Percentiles rank a stretch among this genome's conserved stretches.
These are phyloP conservation scores for Ascobolus immersus DNA, from an alignment of 495 filamentous ascomycete genomes.

Conservation along the genomic window DNA sequence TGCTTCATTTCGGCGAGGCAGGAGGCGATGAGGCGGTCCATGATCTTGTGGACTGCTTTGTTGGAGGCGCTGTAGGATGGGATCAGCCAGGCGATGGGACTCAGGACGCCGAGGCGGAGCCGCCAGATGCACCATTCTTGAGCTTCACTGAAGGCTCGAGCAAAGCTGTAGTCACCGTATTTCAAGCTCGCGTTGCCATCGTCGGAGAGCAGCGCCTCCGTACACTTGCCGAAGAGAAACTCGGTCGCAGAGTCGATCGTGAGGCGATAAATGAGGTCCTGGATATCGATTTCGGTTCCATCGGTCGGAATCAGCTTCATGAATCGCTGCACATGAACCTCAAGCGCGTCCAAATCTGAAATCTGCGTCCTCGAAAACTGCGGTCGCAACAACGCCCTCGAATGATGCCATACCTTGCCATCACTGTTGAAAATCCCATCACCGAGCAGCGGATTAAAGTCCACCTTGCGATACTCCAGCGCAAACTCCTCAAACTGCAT, in stretches of 20 bases:
- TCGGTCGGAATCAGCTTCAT: conserved; percentile 35
- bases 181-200: no score
- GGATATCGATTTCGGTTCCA: conserved; percentile 35
- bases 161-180: no score
- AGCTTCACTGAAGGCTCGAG: no score
- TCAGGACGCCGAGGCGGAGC: no score
- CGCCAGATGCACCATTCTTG: no score
- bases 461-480: not conserved
- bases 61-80: no score
- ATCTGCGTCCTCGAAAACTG: conserved; percentile 67
- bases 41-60: no score
- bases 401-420: conserved; percentile 44
- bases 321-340: conserved; percentile 47
- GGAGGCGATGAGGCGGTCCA: no score
- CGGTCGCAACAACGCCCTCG: conserved; percentile 44
- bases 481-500: conserved; percentile 44
- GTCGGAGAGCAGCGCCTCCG: conserved; percentile 50
- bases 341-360: conserved; percentile 54
- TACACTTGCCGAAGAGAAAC: conserved; percentile 56
- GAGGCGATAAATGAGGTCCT: conserved; percentile 49
- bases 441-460: not conserved
- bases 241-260: conserved; percentile 66
- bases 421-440: conserved; percentile 46
- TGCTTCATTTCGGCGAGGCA: no score
- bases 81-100: no score